These are phyloP conservation scores for Fermentozyma sake DNA, from an alignment of 1,139 yeast genomes.

Conservation along the genomic window DNA sequence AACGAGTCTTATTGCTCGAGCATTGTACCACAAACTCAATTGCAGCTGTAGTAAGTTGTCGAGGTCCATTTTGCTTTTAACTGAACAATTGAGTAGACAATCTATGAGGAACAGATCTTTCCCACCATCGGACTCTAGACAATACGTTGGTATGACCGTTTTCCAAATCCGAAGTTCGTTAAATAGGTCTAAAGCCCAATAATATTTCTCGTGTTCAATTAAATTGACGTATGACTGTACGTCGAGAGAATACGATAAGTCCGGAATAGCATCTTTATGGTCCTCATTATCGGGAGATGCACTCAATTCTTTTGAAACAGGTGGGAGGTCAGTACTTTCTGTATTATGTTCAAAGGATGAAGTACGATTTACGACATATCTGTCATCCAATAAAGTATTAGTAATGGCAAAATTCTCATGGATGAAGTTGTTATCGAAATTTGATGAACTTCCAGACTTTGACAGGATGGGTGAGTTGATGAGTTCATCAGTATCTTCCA, in stretches of 20 bases:
- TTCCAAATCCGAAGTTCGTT: conserved; percentile 40
- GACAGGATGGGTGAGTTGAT: not conserved
- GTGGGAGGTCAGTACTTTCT: conserved; percentile 1
- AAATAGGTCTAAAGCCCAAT: conserved; percentile 38
- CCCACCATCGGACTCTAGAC: conserved; percentile 16
- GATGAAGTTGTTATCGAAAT: conserved; percentile 12
- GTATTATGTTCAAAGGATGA: conserved; percentile 1
- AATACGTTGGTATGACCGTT: conserved; percentile 32
- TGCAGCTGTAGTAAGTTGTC: conserved; percentile 18
- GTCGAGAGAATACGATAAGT: conserved; percentile 9
- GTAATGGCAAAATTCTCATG: conserved; percentile 22
- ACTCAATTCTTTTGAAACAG: not conserved
- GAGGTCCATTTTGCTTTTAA: conserved; percentile 1
- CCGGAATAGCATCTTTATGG: conserved; percentile 1
- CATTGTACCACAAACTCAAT: conserved; percentile 20
- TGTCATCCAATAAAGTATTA: conserved; percentile 17
- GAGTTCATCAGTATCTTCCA: conserved; percentile 1
- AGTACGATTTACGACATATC: conserved; percentile 4
- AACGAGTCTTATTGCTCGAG: conserved; percentile 13
- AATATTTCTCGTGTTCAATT: conserved; percentile 30
- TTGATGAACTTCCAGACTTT: conserved; percentile 1
- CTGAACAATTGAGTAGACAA: conserved; percentile 30
- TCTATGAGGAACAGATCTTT: conserved; percentile 22
- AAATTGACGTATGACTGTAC: conserved; percentile 18
- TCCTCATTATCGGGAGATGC: conserved; percentile 1